Conservation (phyloP, 2,329 filamentous ascomycete species). For the Fusarium bactridioides region DNA sequence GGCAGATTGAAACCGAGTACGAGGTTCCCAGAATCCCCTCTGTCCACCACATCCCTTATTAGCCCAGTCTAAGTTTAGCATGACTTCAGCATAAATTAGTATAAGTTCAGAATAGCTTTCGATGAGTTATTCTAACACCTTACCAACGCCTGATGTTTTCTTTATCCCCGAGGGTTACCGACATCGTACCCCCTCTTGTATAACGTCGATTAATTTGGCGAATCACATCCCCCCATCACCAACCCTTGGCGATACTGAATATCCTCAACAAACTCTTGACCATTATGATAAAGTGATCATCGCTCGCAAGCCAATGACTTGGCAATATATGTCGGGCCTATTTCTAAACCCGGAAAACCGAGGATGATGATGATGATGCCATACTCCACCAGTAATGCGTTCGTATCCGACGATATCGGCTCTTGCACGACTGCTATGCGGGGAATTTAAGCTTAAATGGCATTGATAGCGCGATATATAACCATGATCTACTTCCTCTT, state of each 20-base stretch:
- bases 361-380: conserved; percentile 13
- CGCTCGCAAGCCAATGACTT: background rate
- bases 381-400: background rate
- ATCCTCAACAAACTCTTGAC: background rate
- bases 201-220: background rate
- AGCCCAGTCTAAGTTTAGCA: no score
- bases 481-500: background rate
- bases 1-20: no score
- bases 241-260: background rate
- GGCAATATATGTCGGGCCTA: background rate
- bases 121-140: no score
- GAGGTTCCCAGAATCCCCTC: no score
- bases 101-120: no score
- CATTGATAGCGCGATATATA: background rate
- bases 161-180: no score
- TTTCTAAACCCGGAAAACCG: background rate
- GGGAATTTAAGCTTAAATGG: background rate
- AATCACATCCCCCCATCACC: background rate
- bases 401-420: background rate
- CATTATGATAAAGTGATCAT: background rate
- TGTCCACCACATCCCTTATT: no score
- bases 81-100: no score
- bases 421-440: background rate
- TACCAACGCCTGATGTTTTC: background rate
- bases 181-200: background rate